Evolutionary conservation across 306 rosid genomes (phyloP).

Genomic region (Medicago arabica): DNA sequence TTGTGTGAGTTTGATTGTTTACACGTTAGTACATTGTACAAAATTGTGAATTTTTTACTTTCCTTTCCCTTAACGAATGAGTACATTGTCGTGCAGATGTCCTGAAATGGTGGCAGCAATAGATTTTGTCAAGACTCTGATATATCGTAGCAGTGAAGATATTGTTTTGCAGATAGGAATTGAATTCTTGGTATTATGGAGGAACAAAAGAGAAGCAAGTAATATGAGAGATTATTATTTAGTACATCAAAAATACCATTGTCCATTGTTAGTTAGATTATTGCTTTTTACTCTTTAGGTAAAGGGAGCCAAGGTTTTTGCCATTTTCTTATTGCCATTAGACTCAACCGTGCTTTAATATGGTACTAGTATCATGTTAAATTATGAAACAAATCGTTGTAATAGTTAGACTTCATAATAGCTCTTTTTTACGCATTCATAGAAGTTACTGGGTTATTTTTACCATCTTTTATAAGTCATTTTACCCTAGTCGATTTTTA

Average conservation of each 20-base stretch:
- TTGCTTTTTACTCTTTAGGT: background rate
- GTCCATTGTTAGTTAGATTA: slow-evolving; percentile 4
- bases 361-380: background rate
- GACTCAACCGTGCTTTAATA: background rate
- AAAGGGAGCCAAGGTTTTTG: background rate
- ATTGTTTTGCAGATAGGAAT: slow-evolving; percentile 42
- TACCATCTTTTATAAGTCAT: background rate
- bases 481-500: background rate
- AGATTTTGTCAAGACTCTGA: slow-evolving; percentile 30
- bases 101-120: slow-evolving; percentile 35
- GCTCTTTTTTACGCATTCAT: background rate
- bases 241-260: background rate
- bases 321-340: no score
- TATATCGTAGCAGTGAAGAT: slow-evolving; percentile 7
- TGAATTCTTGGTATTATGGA: slow-evolving; percentile 44
- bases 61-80: background rate
- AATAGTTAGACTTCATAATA: background rate
- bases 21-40: background rate
- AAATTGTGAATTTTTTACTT: background rate
- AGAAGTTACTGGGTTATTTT: background rate
- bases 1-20: background rate
- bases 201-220: background rate
- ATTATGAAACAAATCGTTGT: background rate
- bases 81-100: slow-evolving; percentile 42
- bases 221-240: background rate